Percentiles rank a stretch among this genome's conserved stretches.
phyloP scores from a whole-genome alignment of 2,329 filamentous ascomycete genomes.

The Capronia epimyces region DNA sequence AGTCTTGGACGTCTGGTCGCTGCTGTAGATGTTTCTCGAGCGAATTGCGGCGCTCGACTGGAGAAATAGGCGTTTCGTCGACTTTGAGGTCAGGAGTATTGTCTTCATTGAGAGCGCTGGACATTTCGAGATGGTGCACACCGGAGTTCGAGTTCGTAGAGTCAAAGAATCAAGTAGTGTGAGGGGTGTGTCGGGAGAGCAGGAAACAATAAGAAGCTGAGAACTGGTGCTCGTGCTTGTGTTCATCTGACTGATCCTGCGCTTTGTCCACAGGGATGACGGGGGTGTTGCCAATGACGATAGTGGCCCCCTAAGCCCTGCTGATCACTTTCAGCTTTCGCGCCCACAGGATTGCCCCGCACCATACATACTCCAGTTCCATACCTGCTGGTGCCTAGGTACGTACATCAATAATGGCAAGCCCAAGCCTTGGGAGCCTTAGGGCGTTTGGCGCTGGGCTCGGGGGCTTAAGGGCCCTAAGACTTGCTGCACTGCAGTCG shows the following conservation, averaged over 20 bases:
- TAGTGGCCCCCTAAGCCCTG: conserved; percentile 4
- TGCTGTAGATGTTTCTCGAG: conserved; percentile 67
- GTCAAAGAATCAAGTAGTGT: background rate
- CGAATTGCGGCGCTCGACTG: conserved; percentile 57
- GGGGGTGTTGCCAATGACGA: conserved; percentile 16
- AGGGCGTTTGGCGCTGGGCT: no score
- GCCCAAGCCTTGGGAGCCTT: no score
- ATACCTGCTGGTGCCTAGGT: background rate
- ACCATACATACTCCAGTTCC: background rate
- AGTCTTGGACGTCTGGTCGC: conserved; percentile 60
- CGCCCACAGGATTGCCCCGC: conserved; percentile 4
- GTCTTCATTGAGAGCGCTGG: conserved; percentile 21
- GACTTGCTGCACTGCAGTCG: background rate
- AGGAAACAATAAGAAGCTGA: background rate
- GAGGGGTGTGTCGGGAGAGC: background rate
- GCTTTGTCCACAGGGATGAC: conserved; percentile 7
- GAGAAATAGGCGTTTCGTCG: conserved; percentile 57
- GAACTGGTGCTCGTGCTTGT: background rate
- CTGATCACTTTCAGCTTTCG: conserved; percentile 4
- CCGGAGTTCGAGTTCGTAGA: background rate
- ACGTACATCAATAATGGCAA: no score
- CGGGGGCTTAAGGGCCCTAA: no score
- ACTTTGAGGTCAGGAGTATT: conserved; percentile 33
- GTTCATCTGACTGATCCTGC: conserved; percentile 10
- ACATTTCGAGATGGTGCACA: conserved; percentile 20